phyloP scores from a whole-genome alignment of 768 basidiomycete species.

The Amanita rubescens region DNA sequence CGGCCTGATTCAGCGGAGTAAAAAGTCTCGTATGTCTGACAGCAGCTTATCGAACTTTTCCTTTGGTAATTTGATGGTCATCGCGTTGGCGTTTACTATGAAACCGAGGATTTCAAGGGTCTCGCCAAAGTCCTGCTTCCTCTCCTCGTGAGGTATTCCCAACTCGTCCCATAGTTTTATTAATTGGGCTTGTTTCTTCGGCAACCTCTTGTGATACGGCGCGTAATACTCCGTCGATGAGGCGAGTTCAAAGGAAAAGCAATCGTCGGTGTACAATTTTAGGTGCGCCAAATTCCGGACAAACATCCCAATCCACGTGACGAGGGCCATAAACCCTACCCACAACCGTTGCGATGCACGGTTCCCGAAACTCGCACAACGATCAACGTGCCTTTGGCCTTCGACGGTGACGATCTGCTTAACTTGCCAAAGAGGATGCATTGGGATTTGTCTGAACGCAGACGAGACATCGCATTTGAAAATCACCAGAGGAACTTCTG shows the following conservation, averaged over 20 bases:
- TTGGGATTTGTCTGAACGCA: slow-evolving; percentile 38
- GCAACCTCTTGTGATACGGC: too few relatives aligned
- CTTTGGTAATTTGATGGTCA: slow-evolving; percentile 4
- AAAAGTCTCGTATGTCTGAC: too few relatives aligned
- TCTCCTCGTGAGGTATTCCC: slow-evolving; percentile 6
- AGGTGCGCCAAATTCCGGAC: too few relatives aligned
- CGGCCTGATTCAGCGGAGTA: too few relatives aligned
- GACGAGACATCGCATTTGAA: slow-evolving; percentile 31
- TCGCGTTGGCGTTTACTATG: slow-evolving; percentile 5
- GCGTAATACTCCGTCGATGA: too few relatives aligned
- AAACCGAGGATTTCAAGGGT: neutral
- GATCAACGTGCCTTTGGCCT: too few relatives aligned
- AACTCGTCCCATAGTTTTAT: neutral
- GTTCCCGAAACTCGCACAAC: too few relatives aligned
- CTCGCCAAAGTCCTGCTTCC: slow-evolving; percentile 4
- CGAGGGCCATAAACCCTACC: neutral
- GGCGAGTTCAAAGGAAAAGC: too few relatives aligned
- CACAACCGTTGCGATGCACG: neutral
- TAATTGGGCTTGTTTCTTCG: too few relatives aligned
- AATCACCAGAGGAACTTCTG: slow-evolving; percentile 3
- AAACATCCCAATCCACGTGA: too few relatives aligned
- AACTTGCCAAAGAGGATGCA: slow-evolving; percentile 33
- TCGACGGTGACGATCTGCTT: slow-evolving; percentile 27
- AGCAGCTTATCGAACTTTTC: neutral
- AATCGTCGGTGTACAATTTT: too few relatives aligned